A percentile compares a stretch with the other conserved stretches of the same genome.
Conservation (phyloP, 257 asterid genomes). For the Apocynum venetum region DNA sequence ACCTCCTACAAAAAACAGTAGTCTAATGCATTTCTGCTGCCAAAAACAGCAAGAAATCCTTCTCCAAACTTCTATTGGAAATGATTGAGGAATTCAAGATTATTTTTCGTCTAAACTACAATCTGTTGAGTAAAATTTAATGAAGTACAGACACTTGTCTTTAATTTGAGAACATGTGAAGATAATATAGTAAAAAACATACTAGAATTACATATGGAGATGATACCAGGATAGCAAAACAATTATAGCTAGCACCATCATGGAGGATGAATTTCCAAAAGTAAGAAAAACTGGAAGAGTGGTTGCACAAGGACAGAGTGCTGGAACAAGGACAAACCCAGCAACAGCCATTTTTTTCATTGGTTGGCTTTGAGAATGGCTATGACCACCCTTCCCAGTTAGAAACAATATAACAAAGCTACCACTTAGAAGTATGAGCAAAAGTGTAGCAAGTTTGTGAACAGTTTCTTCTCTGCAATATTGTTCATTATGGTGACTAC, state of each 20-base stretch:
- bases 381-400: slow-evolving; percentile 84
- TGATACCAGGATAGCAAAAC: slow-evolving; percentile 81
- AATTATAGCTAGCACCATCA: slow-evolving; percentile 95
- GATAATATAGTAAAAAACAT: background rate
- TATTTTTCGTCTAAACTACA: background rate
- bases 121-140: too few relatives aligned
- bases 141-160: background rate
- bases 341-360: slow-evolving; percentile 99
- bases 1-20: background rate
- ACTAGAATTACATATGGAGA: background rate
- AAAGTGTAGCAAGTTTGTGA: slow-evolving; percentile 84
- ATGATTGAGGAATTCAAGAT: background rate
- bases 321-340: slow-evolving; percentile 95
- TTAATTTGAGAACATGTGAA: background rate
- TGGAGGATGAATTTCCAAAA: slow-evolving; percentile 87
- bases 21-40: background rate
- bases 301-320: slow-evolving; percentile 97
- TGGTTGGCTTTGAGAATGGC: slow-evolving; percentile 94
- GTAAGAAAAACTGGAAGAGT: slow-evolving; percentile 99
- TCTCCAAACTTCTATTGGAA: background rate
- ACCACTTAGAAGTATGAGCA: slow-evolving; percentile 85
- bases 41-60: background rate
- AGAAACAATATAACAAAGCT: slow-evolving; percentile 70
- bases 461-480: slow-evolving; percentile 97
- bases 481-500: slow-evolving; percentile 91